A percentile compares a stretch with the other conserved stretches of the same genome.
These are phyloP conservation scores for Xylaria flabelliformis DNA, from an alignment of 495 filamentous ascomycete genomes.

Conservation along the genomic window DNA sequence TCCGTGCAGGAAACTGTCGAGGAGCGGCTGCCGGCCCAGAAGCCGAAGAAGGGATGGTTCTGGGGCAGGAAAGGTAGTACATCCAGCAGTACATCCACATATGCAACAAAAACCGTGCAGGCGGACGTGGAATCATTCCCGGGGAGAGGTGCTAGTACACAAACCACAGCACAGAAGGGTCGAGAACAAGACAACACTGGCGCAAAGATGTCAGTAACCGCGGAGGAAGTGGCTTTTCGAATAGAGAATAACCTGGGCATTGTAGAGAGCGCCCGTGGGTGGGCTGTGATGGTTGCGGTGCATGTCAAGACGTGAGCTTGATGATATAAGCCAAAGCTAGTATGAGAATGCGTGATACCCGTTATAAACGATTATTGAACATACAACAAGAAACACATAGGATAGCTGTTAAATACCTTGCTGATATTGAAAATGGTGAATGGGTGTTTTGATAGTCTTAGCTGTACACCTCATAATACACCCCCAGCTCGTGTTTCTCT, in stretches of 20 bases:
- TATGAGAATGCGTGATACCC: not conserved
- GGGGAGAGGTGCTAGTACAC: slow-evolving; percentile 14
- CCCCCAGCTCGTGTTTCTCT: too few species aligned
- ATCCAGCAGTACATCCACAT: not conserved
- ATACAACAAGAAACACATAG: too few species aligned
- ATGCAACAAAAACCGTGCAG: slow-evolving; percentile 23
- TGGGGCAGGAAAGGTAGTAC: slow-evolving; percentile 34
- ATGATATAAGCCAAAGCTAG: not conserved
- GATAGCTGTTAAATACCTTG: too few species aligned
- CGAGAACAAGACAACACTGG: slow-evolving; percentile 33
- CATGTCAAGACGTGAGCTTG: slow-evolving; percentile 34
- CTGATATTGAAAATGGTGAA: too few species aligned
- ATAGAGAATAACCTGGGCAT: slow-evolving; percentile 60
- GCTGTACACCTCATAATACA: not conserved
- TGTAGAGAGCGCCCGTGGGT: slow-evolving; percentile 57
- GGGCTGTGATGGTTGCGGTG: slow-evolving; percentile 54
- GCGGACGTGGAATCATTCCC: slow-evolving; percentile 27
- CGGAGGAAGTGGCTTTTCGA: slow-evolving; percentile 59
- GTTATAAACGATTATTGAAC: not conserved
- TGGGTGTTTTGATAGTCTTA: too few species aligned
- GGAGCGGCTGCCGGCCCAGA: slow-evolving; percentile 35
- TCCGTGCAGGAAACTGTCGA: slow-evolving; percentile 41
- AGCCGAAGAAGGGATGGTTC: slow-evolving; percentile 39
- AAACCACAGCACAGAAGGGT: slow-evolving; percentile 14
- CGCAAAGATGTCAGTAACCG: slow-evolving; percentile 47